These are phyloP conservation scores for Somion occarium DNA, from an alignment of 1,284 basidiomycete genomes.

Conservation along the genomic window DNA sequence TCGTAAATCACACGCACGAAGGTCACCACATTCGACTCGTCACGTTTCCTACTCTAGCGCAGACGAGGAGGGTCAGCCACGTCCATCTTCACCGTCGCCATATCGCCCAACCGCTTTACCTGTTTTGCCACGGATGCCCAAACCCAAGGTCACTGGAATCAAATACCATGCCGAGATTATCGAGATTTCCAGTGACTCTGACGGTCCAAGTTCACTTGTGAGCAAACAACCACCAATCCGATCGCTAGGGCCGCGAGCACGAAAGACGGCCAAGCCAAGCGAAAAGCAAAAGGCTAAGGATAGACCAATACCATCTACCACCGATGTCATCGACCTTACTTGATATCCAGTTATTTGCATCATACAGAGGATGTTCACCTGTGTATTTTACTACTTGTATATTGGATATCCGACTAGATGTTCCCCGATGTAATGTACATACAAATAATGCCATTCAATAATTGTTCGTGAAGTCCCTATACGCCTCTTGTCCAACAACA, in stretches of 20 bases:
- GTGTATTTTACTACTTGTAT: too few relatives aligned
- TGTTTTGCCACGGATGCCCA: too few relatives aligned
- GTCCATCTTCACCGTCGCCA: too few relatives aligned
- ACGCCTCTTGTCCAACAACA: conserved; percentile 32
- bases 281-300: too few relatives aligned
- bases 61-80: too few relatives aligned
- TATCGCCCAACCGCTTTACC: too few relatives aligned
- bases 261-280: too few relatives aligned
- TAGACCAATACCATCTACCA: background rate
- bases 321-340: conserved; percentile 37
- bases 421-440: conserved; percentile 6
- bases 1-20: too few relatives aligned
- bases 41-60: too few relatives aligned
- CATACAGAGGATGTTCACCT: conserved; percentile 1
- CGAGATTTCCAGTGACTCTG: conserved; percentile 30
- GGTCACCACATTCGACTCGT: too few relatives aligned
- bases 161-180: conserved; percentile 17
- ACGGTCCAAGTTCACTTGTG: conserved; percentile 12
- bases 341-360: conserved; percentile 15
- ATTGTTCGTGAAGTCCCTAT: conserved; percentile 35
- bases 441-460: conserved; percentile 23
- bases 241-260: conserved; percentile 3
- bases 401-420: background rate
- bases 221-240: conserved; percentile 15
- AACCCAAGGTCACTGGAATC: too few relatives aligned